Evolutionary conservation across 2,329 filamentous ascomycete genomes (phyloP), one percentile per base, ranked within the genome.

Genomic region (Leptoxyphium fumago): DNA sequence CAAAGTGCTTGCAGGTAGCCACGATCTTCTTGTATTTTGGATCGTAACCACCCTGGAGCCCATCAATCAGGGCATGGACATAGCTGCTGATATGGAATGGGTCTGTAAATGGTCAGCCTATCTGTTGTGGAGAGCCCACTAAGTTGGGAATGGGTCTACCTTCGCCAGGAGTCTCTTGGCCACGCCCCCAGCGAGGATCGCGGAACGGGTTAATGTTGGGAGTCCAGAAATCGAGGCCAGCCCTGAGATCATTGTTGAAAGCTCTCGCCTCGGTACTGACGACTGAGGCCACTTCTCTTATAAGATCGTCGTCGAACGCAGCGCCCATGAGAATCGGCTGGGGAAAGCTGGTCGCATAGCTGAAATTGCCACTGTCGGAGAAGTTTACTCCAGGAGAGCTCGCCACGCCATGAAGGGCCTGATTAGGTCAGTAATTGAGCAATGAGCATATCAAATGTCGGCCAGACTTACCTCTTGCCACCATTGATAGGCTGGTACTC

Each of bases 151-250:
- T 6, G 13, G 21, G 21, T 18, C 7, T 18, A 40, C 21, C 57
- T 29, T 59, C 57, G 78, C 21, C 78, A 64, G 56, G 55, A 7
- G 52, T 57, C 43, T 58, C 57, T 40, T 55, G 52, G 2, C 58
- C 58, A 42, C 58, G 51, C 2, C 55, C 53, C 54, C 53, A 61
- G 45, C 57, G 32, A 0, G 77, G 77, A 52, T 80, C 76, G 32
- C 71, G 71, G 62, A 74, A 82, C 0, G 29, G 47, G 52, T 81
- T 82, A 57, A 82, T 77, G 52, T 82, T 81, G 0, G 79, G 79
- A 0, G 79, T 78, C 72, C 75, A 81, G 54, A 68, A 78, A 55
- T 79, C 70, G 11, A 77, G 55, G 0, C 73, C 73, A 2, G 70
- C 71, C 10, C 68, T 63, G 2, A 72, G 74, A 7, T 58, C 69